Percentiles rank a stretch among this genome's conserved stretches.
Conservation (phyloP, 441 rosid species). For the Syzygium malaccense region DNA sequence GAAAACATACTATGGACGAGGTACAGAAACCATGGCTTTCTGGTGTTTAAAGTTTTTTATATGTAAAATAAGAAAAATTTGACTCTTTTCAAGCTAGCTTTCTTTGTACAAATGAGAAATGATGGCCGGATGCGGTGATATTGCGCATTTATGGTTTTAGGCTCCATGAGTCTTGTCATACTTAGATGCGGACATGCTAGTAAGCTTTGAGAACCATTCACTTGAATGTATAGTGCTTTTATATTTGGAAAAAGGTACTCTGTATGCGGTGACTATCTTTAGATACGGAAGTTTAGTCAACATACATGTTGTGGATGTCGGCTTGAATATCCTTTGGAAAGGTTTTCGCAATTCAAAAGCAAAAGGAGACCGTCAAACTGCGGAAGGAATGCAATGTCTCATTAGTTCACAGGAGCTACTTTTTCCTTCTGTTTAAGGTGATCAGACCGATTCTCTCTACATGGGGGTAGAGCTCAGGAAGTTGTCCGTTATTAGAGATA, state of each 20-base stretch:
- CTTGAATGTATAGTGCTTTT: neutral
- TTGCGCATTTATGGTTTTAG: neutral
- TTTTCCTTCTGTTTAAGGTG: constrained; percentile 75
- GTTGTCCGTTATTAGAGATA: constrained; percentile 51
- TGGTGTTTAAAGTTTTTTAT: neutral
- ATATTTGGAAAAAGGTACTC: neutral
- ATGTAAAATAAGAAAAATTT: neutral
- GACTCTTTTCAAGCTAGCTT: neutral
- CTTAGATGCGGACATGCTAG: neutral
- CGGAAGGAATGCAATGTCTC: constrained; percentile 78
- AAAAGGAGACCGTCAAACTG: constrained; percentile 61
- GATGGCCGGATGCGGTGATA: neutral
- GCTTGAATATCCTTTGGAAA: constrained; percentile 39
- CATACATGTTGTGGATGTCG: constrained; percentile 42
- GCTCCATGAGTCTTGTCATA: neutral
- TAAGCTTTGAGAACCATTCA: neutral
- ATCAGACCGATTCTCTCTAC: constrained; percentile 67
- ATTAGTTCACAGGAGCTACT: constrained; percentile 75
- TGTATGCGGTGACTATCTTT: accelerated
- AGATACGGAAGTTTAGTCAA: neutral
- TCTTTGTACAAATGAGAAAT: neutral
- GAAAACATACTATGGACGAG: neutral
- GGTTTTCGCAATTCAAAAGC: constrained; percentile 62
- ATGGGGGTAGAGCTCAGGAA: constrained; percentile 86
- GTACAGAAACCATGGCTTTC: neutral